Percentiles rank a stretch among this genome's conserved stretches.
Evolutionary conservation across 352 stramenopile species (phyloP).

Genomic region (Phytophthora quininea): DNA sequence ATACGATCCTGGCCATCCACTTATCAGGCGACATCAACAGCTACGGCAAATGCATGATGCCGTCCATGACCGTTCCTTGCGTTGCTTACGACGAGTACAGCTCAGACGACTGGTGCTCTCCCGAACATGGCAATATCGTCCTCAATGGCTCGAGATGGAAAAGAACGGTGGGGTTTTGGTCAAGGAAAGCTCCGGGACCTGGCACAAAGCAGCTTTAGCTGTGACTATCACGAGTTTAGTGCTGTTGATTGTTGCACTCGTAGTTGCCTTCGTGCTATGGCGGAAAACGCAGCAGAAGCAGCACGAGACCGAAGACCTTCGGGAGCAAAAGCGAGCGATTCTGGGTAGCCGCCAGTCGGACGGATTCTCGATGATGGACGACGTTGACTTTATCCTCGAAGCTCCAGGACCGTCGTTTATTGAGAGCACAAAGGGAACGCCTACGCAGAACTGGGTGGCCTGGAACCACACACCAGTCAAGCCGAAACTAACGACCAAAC

Average conservation of each 20-base stretch:
- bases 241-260: slow-evolving; percentile 17
- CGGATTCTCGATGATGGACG: slow-evolving; percentile 28
- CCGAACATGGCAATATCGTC: slow-evolving; percentile 38
- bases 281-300: slow-evolving; percentile 10
- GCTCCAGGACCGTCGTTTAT: slow-evolving; percentile 17
- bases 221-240: slow-evolving; percentile 23
- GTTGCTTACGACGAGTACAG: slow-evolving; percentile 23
- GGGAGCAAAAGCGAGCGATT: slow-evolving; percentile 28
- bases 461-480: slow-evolving; percentile 13
- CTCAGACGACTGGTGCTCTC: slow-evolving; percentile 35
- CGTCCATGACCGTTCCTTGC: slow-evolving; percentile 56
- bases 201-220: slow-evolving; percentile 26
- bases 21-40: slow-evolving; percentile 38
- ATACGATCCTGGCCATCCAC: slow-evolving; percentile 50
- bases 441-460: slow-evolving; percentile 13
- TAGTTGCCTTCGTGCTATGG: slow-evolving; percentile 22
- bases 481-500: slow-evolving; percentile 5
- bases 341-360: slow-evolving; percentile 25
- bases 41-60: slow-evolving; percentile 49
- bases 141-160: slow-evolving; percentile 46
- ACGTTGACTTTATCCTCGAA: slow-evolving; percentile 38
- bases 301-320: slow-evolving; percentile 11
- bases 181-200: slow-evolving; percentile 13
- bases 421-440: slow-evolving; percentile 5
- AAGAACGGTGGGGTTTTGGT: slow-evolving; percentile 7